These are phyloP conservation scores for Lactifluus hygrophoroides DNA, from an alignment of 768 basidiomycete genomes.

Conservation along the genomic window DNA sequence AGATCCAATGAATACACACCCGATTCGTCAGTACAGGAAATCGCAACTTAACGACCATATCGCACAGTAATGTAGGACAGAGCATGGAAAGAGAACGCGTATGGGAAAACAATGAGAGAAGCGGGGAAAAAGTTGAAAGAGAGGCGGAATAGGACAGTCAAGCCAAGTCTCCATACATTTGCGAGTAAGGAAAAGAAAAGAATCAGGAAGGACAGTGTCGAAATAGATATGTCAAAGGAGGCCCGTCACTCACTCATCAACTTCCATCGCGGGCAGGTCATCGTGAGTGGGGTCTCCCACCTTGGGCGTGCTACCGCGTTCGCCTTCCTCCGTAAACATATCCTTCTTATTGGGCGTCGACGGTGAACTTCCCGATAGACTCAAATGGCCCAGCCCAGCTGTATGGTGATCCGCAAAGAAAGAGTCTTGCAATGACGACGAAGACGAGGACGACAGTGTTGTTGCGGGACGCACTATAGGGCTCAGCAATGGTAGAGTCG, in stretches of 20 bases:
- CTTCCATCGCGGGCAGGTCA: conserved; percentile 13
- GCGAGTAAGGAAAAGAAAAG: neutral
- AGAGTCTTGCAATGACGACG: conserved; percentile 4
- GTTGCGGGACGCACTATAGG: conserved; percentile 8
- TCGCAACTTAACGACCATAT: neutral
- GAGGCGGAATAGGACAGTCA: neutral
- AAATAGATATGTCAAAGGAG: neutral
- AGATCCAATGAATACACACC: neutral
- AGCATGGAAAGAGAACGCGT: neutral
- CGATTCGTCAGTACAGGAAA: conserved; percentile 3
- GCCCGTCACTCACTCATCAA: conserved; percentile 7
- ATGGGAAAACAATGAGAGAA: neutral
- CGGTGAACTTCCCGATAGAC: conserved; percentile 5
- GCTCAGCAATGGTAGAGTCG: conserved; percentile 12
- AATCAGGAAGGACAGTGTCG: neutral
- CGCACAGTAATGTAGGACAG: conserved; percentile 7
- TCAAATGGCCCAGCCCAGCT: conserved; percentile 14
- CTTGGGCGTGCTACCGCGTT: conserved; percentile 12
- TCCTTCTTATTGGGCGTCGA: conserved; percentile 19
- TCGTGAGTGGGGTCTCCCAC: neutral
- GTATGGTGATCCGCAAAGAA: conserved; percentile 12
- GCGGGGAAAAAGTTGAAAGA: neutral
- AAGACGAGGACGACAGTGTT: conserved; percentile 11
- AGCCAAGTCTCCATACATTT: conserved; percentile 2
- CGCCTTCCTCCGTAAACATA: conserved; percentile 21